Conservation (phyloP, 257 asterid genomes). For the Solanum lignicaule region DNA sequence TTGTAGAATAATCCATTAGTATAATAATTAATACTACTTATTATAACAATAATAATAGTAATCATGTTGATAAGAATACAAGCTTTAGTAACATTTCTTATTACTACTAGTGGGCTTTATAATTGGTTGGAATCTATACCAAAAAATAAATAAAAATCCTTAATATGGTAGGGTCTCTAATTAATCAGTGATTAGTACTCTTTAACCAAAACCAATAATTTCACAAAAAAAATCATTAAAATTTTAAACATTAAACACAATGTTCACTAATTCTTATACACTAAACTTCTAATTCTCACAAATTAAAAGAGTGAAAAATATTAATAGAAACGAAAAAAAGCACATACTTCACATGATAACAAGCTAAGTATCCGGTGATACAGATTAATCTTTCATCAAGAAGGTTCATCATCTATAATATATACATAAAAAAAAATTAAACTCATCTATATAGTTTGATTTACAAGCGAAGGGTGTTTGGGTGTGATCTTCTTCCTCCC, state of each 20-base stretch:
- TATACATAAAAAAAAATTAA: background rate
- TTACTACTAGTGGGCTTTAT: background rate
- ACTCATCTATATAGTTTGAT: background rate
- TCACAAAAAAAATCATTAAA: too few relatives aligned
- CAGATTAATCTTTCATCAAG: background rate
- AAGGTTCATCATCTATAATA: background rate
- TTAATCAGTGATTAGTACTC: background rate
- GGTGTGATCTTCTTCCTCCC: background rate
- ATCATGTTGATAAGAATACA: background rate
- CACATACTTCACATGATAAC: background rate
- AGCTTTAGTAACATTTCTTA: background rate
- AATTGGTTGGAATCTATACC: background rate
- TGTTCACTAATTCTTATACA: background rate
- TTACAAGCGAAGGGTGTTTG: background rate
- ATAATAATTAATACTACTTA: background rate
- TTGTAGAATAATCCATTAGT: background rate
- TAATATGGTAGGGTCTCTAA: slow-evolving; percentile 1
- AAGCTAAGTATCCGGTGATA: background rate
- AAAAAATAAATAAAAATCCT: background rate
- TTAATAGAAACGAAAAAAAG: background rate
- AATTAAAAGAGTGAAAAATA: background rate
- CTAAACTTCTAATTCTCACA: background rate
- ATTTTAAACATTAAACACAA: background rate
- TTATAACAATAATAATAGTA: background rate
- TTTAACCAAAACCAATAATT: background rate